Base-by-base conservation (phyloP, 2,329 filamentous ascomycete genomes). In the Lasiodiplodia gonubiensis region DNA sequence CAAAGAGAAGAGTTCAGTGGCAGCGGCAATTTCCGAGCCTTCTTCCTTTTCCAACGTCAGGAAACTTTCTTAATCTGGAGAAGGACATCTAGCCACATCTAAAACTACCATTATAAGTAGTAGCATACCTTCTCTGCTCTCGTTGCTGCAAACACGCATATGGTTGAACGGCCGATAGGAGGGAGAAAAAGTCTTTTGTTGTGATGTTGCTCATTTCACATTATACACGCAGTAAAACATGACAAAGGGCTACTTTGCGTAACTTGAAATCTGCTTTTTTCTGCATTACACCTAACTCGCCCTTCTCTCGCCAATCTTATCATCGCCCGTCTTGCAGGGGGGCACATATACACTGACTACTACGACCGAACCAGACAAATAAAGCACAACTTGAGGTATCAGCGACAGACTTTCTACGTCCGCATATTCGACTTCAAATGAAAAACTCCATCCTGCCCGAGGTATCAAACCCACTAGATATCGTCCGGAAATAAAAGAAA, bases 381-480 rank as follows among this genome's bases (percentile, higher is more conserved):
- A 55, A 39, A 5, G n/a, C 53, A 54, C 16, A 54, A 59, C 25
- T n/a, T 59, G 25, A 59, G 55, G 55, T 46, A 59, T 59, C 55
- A 59, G 55, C 37, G 55, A 59, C 55, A 59, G 55, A 57, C 53
- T 39, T 39, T 14, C 27, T 54, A 30, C 25, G 51, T 39, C 33
- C 53, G 53, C 53, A 39, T 11, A 39, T 57, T 46, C 53, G 33
- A 59, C 55, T 46, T 59, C 21, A 25, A 4, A n/a, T 8, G 18
- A 59, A 59, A 46, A 59, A 59, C 54, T 59, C 54, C 54, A 14
- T 21, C 35, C 25, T 46, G 25, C 59, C 59, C 46, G 39, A 63
- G 59, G 59, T 63, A 63, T 63, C 59, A 51, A 63, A 63, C 59
- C 42, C 27, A 63, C 21, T 60, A 27, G 21, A 57, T 37, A 7